Evolutionary conservation across 2,329 filamentous ascomycete species (phyloP).

Genomic region (Dissoconium aciculare): DNA sequence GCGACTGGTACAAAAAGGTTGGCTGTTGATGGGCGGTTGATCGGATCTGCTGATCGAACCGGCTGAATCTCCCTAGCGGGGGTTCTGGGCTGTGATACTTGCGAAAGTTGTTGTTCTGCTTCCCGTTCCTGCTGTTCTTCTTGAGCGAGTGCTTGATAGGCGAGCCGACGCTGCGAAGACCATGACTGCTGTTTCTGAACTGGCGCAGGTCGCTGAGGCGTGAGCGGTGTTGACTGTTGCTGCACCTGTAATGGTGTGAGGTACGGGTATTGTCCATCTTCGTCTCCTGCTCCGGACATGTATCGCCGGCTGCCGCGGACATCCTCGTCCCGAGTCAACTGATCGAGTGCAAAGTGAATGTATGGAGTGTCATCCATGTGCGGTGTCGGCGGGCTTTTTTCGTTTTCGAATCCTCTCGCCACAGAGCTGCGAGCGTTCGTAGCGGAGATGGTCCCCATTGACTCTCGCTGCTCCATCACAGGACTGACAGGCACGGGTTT

Average conservation of each 20-base stretch:
- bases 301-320: conserved; percentile 40
- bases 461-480: conserved; percentile 15
- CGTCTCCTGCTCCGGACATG: conserved; percentile 16
- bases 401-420: conserved; percentile 18
- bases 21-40: conserved; percentile 3
- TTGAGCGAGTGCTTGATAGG: conserved; percentile 1
- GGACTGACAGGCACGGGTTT: conserved; percentile 23
- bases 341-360: conserved; percentile 78
- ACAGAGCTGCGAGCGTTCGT: conserved; percentile 19
- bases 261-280: conserved; percentile 14
- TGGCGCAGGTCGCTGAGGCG: not conserved
- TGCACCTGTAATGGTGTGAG: conserved; percentile 4
- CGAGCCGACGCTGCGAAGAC: not conserved
- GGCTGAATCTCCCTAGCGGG: no score
- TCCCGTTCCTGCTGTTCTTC: not conserved
- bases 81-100: not conserved
- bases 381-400: conserved; percentile 44
- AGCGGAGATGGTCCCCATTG: conserved; percentile 12
- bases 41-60: not conserved
- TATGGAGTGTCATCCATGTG: conserved; percentile 75
- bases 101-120: not conserved
- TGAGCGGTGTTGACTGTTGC: not conserved
- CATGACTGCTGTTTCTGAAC: not conserved
- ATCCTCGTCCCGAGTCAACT: conserved; percentile 62
- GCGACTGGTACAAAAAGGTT: conserved; percentile 24